phyloP scores from a whole-genome alignment of 2,329 filamentous ascomycete genomes.

The Cladosporium sp. region DNA sequence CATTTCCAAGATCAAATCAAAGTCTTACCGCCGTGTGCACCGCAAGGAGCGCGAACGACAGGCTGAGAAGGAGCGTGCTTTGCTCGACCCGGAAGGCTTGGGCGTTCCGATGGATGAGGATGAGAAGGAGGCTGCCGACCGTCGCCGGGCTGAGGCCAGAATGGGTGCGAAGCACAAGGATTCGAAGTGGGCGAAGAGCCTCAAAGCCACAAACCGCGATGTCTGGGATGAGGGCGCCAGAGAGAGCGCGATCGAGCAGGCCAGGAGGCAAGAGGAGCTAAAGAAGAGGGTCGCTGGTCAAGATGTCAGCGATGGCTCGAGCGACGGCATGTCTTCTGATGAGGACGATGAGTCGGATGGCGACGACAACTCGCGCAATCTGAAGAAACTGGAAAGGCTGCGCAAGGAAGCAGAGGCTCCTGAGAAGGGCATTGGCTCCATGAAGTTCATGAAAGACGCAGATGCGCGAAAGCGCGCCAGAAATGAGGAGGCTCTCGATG shows the following conservation, averaged over 20 bases:
- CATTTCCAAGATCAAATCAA: constrained; percentile 99
- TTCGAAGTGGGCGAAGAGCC: constrained; percentile 86
- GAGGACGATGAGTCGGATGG: constrained; percentile 58
- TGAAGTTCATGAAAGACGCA: constrained; percentile 94
- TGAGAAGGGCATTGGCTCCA: constrained; percentile 61
- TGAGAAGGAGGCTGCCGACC: constrained; percentile 63
- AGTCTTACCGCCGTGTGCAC: constrained; percentile 88
- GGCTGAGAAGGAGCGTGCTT: constrained; percentile 52
- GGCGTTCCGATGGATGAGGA: constrained; percentile 60
- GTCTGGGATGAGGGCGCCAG: constrained; percentile 88
- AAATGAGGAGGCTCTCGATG: constrained; percentile 62
- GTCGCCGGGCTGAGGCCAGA: constrained; percentile 74
- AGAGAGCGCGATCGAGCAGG: constrained; percentile 73
- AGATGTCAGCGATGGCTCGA: constrained; percentile 49
- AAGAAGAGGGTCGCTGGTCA: constrained; percentile 75
- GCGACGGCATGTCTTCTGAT: constrained; percentile 45
- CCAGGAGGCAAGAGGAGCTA: constrained; percentile 76
- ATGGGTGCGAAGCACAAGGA: constrained; percentile 83
- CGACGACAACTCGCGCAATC: constrained; percentile 32
- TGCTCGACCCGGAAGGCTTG: constrained; percentile 53
- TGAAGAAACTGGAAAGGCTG: constrained; percentile 39
- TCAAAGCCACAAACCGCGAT: constrained; percentile 72
- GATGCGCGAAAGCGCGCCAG: constrained; percentile 72
- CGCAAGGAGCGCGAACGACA: constrained; percentile 67
- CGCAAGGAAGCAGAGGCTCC: constrained; percentile 30